Evolutionary conservation across 768 basidiomycete genomes (phyloP), one percentile per base, ranked within the genome.

Genomic region (Lactifluus pinguis): DNA sequence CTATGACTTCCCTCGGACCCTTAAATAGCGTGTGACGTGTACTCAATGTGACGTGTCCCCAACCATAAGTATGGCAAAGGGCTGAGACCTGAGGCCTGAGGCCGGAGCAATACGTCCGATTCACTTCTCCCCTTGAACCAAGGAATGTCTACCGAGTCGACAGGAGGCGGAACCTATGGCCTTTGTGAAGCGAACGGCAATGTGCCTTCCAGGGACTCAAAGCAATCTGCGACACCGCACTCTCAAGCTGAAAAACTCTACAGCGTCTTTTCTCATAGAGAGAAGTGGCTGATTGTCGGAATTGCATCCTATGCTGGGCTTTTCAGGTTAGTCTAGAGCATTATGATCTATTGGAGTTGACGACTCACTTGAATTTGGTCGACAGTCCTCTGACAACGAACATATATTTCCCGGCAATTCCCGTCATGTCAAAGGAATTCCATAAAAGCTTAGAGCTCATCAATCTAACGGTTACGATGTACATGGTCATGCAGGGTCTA

Each of bases 331-430:
- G 63, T 63, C 36, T 15, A 41, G 32, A 36, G 15, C 49, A 15
- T 8, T 29, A 13, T 6, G 8, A 9, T 21, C 11, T 25, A 21
- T 42, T 49, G n/a, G 2, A 11, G 13, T 34, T 51, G 21, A 29
- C 4, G 21, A 25, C 32, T 36, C 17, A 17, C 50, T 45, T 38
- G 38, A 38, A 0, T 36, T 5, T 6, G 25, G 15, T 5, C 25
- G n/a, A n/a, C 30, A 86, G 85, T 67, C 86, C 87, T 0, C 72
- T 90, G 11, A 87, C 88, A 1, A 79, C 87, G 3, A 89, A 84
- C 59, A 86, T 91, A 59, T 92, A 90, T 69, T 82, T 89, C 50
- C 89, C 89, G 6, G 88, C 84, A 13, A 85, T 94, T 44, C 91
- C 90, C 1, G 76, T 80, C 0, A 72, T 93, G 25, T 77, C 84